Conservation (phyloP, 2,329 filamentous ascomycete genomes). For the Fusarium pininemorale region DNA sequence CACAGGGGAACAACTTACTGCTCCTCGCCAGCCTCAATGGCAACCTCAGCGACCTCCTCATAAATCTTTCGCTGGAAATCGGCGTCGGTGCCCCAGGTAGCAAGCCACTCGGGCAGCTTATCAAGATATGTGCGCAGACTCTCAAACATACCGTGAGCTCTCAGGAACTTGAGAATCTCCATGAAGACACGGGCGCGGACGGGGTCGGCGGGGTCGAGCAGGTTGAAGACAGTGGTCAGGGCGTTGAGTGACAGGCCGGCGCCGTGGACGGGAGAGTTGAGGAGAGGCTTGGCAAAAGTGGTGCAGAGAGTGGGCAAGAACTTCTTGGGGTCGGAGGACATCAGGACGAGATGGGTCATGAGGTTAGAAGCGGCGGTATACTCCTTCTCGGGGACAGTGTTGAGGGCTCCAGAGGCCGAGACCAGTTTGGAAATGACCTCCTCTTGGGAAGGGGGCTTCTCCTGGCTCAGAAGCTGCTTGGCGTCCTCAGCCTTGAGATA, state of each 20-base stretch:
- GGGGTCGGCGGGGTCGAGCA: slow-evolving; percentile 78
- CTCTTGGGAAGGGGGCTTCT: slow-evolving; percentile 75
- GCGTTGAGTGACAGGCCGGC: slow-evolving; percentile 87
- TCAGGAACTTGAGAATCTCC: slow-evolving; percentile 86
- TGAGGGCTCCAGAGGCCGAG: slow-evolving; percentile 78
- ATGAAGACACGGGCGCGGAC: slow-evolving; percentile 91
- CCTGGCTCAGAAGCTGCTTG: slow-evolving; percentile 76
- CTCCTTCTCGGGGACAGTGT: slow-evolving; percentile 92
- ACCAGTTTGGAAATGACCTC: slow-evolving; percentile 92
- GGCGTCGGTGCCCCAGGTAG: slow-evolving; percentile 81
- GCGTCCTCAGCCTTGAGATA: slow-evolving; percentile 88
- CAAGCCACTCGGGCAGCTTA: slow-evolving; percentile 83
- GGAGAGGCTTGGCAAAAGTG: slow-evolving; percentile 87
- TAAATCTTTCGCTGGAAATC: slow-evolving; percentile 88
- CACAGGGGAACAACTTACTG: slow-evolving; percentile 63
- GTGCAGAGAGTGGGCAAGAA: slow-evolving; percentile 89
- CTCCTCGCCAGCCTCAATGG: slow-evolving; percentile 79
- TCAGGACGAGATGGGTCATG: slow-evolving; percentile 89
- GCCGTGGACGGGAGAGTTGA: slow-evolving; percentile 85
- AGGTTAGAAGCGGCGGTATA: slow-evolving; percentile 97
- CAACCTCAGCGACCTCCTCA: slow-evolving; percentile 82
- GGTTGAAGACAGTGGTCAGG: slow-evolving; percentile 96
- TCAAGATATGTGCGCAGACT: slow-evolving; percentile 84
- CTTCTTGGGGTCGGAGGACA: slow-evolving; percentile 84
- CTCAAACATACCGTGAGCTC: slow-evolving; percentile 79